Evolutionary conservation across 2,329 filamentous ascomycete species (phyloP).

Genomic region (Byssothecium circinans): DNA sequence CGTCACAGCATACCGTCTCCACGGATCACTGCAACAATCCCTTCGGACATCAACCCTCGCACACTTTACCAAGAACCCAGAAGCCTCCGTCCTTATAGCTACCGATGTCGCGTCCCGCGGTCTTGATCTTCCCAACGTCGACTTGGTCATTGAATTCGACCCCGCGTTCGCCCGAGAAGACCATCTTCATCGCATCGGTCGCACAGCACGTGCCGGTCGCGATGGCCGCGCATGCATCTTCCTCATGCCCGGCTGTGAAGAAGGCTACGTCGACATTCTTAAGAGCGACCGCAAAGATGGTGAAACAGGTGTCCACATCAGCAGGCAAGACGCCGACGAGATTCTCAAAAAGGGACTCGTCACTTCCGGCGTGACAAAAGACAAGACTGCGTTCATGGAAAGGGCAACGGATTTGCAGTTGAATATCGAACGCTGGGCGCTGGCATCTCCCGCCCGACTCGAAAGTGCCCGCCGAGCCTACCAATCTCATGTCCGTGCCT

Average conservation of each 20-base stretch:
- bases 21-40: conserved; percentile 87
- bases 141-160: conserved; percentile 94
- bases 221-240: conserved; percentile 87
- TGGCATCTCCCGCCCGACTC: conserved; percentile 67
- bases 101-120: conserved; percentile 96
- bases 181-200: conserved; percentile 90
- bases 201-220: conserved; percentile 89
- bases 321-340: conserved; percentile 65
- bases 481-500: conserved; percentile 89
- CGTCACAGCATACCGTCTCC: conserved; percentile 81
- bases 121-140: conserved; percentile 91
- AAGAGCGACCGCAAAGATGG: conserved; percentile 68
- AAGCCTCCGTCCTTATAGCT: conserved; percentile 82
- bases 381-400: conserved; percentile 62
- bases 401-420: conserved; percentile 69
- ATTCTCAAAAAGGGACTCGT: conserved; percentile 66
- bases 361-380: conserved; percentile 32
- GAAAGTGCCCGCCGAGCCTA: conserved; percentile 83
- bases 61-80: conserved; percentile 72
- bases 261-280: conserved; percentile 81
- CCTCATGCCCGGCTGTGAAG: conserved; percentile 85
- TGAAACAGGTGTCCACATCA: conserved; percentile 61
- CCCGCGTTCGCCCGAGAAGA: conserved; percentile 91
- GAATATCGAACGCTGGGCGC: conserved; percentile 65
- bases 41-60: conserved; percentile 83